Conservation (phyloP, 768 basidiomycete species). For the Suillus clintonianus region DNA sequence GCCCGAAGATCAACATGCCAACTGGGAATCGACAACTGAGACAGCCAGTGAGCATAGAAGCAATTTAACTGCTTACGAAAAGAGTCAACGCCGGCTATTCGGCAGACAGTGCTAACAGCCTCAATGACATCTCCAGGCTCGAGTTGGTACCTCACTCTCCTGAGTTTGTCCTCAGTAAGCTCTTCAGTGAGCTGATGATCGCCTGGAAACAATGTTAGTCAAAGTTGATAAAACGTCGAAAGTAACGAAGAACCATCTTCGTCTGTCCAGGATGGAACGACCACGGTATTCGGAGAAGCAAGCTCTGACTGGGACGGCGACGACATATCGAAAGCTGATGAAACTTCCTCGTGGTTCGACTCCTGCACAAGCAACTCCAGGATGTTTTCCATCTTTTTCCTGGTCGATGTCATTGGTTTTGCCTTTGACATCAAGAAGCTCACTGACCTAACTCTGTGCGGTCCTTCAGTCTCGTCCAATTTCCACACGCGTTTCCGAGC, state of each 20-base stretch:
- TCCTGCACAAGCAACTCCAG: conserved; percentile 33
- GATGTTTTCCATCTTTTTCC: conserved; percentile 77
- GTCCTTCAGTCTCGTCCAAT: conserved; percentile 91
- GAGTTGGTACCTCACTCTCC: conserved; percentile 82
- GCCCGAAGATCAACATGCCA: conserved; percentile 85
- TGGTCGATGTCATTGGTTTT: conserved; percentile 24
- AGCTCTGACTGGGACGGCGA: conserved; percentile 1
- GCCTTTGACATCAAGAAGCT: neutral
- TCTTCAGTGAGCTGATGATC: conserved; percentile 72
- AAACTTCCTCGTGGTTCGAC: neutral
- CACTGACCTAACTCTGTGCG: conserved; percentile 76
- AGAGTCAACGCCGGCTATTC: conserved; percentile 89
- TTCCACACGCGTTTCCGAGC: conserved; percentile 61
- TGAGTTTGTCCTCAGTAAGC: conserved; percentile 84
- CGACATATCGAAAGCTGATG: neutral
- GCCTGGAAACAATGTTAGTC: conserved; percentile 16
- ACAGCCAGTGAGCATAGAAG: neutral
- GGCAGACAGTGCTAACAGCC: conserved; percentile 81
- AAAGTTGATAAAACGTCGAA: neutral
- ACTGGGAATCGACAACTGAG: conserved; percentile 37
- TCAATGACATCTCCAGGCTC: conserved; percentile 91
- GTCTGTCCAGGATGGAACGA: neutral
- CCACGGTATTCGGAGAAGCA: neutral
- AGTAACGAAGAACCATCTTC: neutral
- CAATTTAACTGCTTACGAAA: conserved; percentile 59